These are phyloP conservation scores for Colletotrichum sp. DNA, from an alignment of 2,329 filamentous ascomycete species.

Conservation along the genomic window DNA sequence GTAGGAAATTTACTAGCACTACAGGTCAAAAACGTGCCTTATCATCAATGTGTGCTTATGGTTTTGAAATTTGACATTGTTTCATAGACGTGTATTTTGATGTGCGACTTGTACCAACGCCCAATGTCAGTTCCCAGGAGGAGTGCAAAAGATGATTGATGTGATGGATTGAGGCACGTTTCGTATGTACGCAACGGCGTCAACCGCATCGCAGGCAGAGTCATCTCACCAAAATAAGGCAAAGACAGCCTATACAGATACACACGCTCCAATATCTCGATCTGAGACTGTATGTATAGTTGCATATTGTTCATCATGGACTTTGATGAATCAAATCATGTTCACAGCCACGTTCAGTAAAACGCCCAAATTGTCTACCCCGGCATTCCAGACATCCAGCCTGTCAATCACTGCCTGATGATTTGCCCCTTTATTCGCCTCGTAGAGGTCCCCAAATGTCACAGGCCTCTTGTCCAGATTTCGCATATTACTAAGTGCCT, in stretches of 20 bases:
- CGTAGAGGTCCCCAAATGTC: background rate
- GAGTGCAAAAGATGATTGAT: background rate
- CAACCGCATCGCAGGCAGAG: background rate
- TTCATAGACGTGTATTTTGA: background rate
- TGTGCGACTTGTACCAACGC: background rate
- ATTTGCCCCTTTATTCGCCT: background rate
- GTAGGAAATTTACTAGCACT: background rate
- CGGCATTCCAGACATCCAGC: constrained; percentile 14
- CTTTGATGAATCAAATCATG: background rate
- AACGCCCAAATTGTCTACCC: constrained; percentile 5
- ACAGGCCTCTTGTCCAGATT: background rate
- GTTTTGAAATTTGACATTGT: background rate
- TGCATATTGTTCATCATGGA: background rate
- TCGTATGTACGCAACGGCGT: background rate
- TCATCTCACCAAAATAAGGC: background rate
- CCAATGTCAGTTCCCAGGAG: background rate
- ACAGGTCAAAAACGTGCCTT: background rate
- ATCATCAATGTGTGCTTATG: background rate
- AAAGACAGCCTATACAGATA: background rate
- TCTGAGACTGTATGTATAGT: background rate
- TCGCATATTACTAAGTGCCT: background rate
- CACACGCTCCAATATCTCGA: background rate
- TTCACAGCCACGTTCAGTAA: constrained; percentile 1
- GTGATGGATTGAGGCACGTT: background rate
- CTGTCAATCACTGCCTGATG: background rate